A percentile compares a stretch with the other conserved stretches of the same genome.
Evolutionary conservation across 2,329 filamentous ascomycete genomes (phyloP).

Genomic region (Chalaropsis thielavioides): DNA sequence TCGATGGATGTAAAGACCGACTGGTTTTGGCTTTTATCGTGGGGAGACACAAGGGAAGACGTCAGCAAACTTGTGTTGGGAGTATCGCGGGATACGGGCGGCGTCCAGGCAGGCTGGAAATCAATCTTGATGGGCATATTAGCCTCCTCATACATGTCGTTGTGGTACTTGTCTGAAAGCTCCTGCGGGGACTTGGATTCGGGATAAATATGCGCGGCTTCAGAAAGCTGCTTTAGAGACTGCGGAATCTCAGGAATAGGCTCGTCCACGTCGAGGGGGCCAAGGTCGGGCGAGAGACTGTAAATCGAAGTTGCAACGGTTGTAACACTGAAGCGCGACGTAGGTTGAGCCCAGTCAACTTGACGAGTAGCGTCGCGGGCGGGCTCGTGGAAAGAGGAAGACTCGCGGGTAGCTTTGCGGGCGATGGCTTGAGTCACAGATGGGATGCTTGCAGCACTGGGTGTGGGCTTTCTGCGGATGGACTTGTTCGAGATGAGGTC

Average conservation of each 20-base stretch:
- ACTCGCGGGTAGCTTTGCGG: neutral
- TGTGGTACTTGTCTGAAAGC: neutral
- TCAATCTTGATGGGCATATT: constrained; percentile 13
- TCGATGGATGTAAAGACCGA: neutral
- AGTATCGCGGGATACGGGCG: constrained; percentile 8
- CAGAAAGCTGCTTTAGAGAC: constrained; percentile 20
- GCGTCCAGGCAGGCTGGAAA: constrained; percentile 9
- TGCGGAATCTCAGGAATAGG: constrained; percentile 26
- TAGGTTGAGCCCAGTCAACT: constrained; percentile 33
- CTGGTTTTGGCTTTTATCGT: neutral
- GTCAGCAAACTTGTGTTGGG: neutral
- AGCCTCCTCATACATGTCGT: neutral
- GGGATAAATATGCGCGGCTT: constrained; percentile 6
- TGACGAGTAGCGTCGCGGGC: constrained; percentile 19
- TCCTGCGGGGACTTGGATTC: neutral
- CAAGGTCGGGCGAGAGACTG: constrained; percentile 28
- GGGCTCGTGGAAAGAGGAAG: constrained; percentile 15
- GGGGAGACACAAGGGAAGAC: neutral
- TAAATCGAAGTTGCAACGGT: constrained; percentile 42
- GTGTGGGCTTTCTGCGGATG: constrained; percentile 34
- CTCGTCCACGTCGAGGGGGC: constrained; percentile 26
- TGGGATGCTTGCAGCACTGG: constrained; percentile 20
- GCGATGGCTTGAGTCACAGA: neutral
- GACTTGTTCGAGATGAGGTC: constrained; percentile 23
- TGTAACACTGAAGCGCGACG: constrained; percentile 49